Conservation (phyloP, 805 yeast species). For the Cyberlindnera xylosilytica region DNA sequence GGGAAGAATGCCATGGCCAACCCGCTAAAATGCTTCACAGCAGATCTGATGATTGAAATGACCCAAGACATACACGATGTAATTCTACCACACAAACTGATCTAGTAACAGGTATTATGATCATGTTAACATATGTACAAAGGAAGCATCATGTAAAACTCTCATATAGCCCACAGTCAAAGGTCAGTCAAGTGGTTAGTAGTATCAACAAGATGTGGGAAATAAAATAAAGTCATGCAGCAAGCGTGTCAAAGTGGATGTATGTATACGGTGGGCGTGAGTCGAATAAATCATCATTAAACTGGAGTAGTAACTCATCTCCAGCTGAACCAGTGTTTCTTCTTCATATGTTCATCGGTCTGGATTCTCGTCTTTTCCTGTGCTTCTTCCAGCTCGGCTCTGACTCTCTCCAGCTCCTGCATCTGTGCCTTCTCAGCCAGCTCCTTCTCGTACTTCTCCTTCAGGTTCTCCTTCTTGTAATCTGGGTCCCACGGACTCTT, state of each 20-base stretch:
- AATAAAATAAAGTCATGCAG: not conserved
- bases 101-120: not conserved
- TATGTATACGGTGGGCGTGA: no score
- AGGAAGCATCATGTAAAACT: no score
- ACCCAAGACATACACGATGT: not conserved
- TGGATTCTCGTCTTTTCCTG: conserved; percentile 26
- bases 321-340: conserved; percentile 33
- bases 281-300: not conserved
- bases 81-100: no score
- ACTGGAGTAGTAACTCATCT: conserved; percentile 11
- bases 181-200: no score
- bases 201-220: not conserved
- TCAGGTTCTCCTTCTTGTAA: conserved; percentile 34
- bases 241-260: no score
- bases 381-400: conserved; percentile 36
- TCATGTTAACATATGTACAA: not conserved
- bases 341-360: conserved; percentile 31
- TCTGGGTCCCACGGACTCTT: conserved; percentile 61
- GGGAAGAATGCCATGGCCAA: conserved; percentile 28
- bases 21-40: no score
- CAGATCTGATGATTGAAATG: not conserved
- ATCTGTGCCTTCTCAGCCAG: conserved; percentile 41
- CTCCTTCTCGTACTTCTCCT: conserved; percentile 45
- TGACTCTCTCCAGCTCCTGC: conserved; percentile 40
- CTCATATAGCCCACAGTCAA: no score